Base-by-base conservation (phyloP, 1,284 basidiomycete genomes). In the Entoloma clypeatum region DNA sequence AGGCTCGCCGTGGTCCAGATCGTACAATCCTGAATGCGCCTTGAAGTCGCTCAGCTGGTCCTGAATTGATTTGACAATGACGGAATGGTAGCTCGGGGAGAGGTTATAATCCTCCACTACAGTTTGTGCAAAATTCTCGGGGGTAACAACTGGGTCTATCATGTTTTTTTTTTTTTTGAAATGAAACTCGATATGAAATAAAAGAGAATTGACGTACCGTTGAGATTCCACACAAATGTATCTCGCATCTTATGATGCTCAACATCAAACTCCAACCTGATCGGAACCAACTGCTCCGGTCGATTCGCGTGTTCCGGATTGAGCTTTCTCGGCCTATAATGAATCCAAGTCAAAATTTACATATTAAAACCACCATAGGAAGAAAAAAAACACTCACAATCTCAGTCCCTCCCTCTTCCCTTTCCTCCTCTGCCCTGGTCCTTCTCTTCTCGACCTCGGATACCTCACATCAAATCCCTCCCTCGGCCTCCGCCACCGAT, bases 221-320 rank as follows among this genome's bases (percentile, higher is more conserved):
- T 85, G 39, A 94, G 68, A 58, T 99, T 97, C 95, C 95, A 99
- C 24, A 95, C 80, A 63, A 99, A 97, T 0, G 95, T 94, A 61
- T 99, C 95, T 26, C 92, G 81, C 72, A 98, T 81, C 63, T 87
- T 90, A 60, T 88, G 86, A 58, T 91, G 87, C 44, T 88, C 86
- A 41, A 95, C 84, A 54, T 99, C 96, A 55, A 98, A 83, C 63
- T 99, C 96, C 37, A 99, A 71, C 14, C 95, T 81, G 38, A 99
- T 89, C 2, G 95, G 95, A 5, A 99, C 87, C 25, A 98, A 79
- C 54, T 81, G 72, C 58, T 94, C 92, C 6, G 79, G 73, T 23
- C 72, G 67, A 48, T 79, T 72, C 3, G 79, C 78, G 23, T 83
- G 74, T 33, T 78, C 71, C 10, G 68, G 59, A 7, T 74, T 63